Evolutionary conservation across 306 rosid genomes (phyloP).

Genomic region (Erythrophleum fordii): DNA sequence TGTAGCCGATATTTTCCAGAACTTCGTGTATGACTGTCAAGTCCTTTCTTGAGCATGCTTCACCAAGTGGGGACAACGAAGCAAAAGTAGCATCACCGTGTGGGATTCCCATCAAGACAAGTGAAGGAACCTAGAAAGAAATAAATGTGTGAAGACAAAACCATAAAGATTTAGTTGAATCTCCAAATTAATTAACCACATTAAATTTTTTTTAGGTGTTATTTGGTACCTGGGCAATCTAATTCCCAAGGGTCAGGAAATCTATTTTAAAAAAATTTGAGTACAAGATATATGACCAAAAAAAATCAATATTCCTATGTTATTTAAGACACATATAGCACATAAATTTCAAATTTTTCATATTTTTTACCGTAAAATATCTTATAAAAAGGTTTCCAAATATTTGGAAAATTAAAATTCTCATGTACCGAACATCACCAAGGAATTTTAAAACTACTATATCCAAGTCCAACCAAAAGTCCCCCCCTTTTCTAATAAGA

Average conservation of each 20-base stretch:
- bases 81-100: slow-evolving; percentile 42
- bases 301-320: not conserved
- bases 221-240: not conserved
- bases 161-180: not conserved
- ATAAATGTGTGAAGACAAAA: not conserved
- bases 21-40: slow-evolving; percentile 60
- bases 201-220: not conserved
- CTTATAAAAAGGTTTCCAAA: not conserved
- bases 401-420: not conserved
- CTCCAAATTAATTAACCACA: not conserved
- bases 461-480: not conserved
- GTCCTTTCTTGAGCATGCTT: slow-evolving; percentile 64
- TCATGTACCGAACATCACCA: not conserved
- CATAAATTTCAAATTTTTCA: not conserved
- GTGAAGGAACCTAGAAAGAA: slow-evolving; percentile 48
- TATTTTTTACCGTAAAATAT: not conserved
- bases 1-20: slow-evolving; percentile 56
- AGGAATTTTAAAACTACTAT: not conserved
- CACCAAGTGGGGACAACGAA: slow-evolving; percentile 61
- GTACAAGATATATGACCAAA: not conserved
- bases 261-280: not conserved
- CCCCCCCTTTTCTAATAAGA: not conserved
- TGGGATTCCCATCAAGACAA: slow-evolving; percentile 56
- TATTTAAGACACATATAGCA: not conserved
- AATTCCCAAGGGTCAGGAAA: not conserved